phyloP scores from a whole-genome alignment of 805 yeast genomes.

The Ogataea thermomethanolica region DNA sequence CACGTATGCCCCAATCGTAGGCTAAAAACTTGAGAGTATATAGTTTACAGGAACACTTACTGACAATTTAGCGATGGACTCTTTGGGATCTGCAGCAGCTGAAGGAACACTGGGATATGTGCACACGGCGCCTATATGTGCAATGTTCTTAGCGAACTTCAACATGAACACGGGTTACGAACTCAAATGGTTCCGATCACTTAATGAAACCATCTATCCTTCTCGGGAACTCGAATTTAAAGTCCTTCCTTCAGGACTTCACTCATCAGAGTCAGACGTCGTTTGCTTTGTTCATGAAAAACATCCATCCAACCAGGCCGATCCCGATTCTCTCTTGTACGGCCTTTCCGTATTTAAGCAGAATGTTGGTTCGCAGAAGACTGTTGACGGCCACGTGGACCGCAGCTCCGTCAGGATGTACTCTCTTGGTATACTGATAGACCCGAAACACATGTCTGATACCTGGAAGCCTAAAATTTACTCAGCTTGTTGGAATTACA shows the following conservation, averaged over 20 bases:
- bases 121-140: slow-evolving; percentile 33
- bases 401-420: slow-evolving; percentile 53
- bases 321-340: slow-evolving; percentile 30
- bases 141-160: slow-evolving; percentile 48
- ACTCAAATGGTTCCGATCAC: slow-evolving; percentile 40
- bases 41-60: not conserved
- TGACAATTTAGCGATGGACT: not conserved
- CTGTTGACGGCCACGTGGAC: slow-evolving; percentile 27
- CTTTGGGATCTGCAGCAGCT: not conserved
- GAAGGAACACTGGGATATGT: not conserved
- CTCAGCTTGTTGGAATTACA: slow-evolving; percentile 44
- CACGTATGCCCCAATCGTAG: slow-evolving; percentile 3
- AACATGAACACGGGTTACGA: slow-evolving; percentile 51
- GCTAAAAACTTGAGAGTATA: slow-evolving; percentile 1
- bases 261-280: slow-evolving; percentile 47
- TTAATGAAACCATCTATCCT: slow-evolving; percentile 25
- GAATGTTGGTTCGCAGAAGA: slow-evolving; percentile 26
- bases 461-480: slow-evolving; percentile 42
- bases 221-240: slow-evolving; percentile 54
- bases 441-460: slow-evolving; percentile 33
- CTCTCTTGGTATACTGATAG: slow-evolving; percentile 59
- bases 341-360: slow-evolving; percentile 54
- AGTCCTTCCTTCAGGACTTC: slow-evolving; percentile 68
- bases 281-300: slow-evolving; percentile 45
- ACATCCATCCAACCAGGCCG: slow-evolving; percentile 16